phyloP scores from a whole-genome alignment of 208 protist genomes.

The Jaenimonas drosophilae region DNA sequence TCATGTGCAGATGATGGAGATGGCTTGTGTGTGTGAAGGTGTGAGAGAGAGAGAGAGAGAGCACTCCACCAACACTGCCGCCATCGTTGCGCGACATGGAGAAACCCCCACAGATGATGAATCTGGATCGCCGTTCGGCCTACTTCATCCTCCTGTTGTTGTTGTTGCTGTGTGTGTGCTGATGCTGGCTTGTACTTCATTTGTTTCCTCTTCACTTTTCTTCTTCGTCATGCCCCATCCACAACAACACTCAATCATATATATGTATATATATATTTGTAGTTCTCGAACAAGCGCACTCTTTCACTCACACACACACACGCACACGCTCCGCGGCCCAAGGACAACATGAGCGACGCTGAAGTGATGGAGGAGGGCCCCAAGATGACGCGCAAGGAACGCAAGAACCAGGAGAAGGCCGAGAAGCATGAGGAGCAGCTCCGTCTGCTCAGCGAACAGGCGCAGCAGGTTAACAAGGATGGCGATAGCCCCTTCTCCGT shows the following conservation, averaged over 20 bases:
- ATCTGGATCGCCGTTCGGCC: too few relatives aligned
- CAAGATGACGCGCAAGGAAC: constrained; percentile 51
- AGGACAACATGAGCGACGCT: neutral
- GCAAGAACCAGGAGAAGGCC: constrained; percentile 48
- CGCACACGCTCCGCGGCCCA: too few relatives aligned
- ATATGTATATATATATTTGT: constrained; percentile 4
- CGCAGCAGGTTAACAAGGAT: constrained; percentile 50
- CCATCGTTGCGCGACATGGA: too few relatives aligned
- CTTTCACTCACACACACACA: constrained; percentile 1
- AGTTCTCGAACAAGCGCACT: too few relatives aligned
- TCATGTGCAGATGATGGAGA: constrained; percentile 1
- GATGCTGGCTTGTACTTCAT: too few relatives aligned
- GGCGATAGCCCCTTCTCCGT: constrained; percentile 79
- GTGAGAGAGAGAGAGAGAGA: neutral
- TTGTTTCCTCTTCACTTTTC: too few relatives aligned
- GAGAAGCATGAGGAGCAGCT: constrained; percentile 52
- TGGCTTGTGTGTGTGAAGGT: neutral
- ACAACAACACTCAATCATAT: neutral
- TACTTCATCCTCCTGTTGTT: too few relatives aligned
- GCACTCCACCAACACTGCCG: too few relatives aligned
- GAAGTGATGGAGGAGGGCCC: neutral
- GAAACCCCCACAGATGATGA: too few relatives aligned
- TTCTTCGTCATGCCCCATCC: too few relatives aligned
- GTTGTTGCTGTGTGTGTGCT: too few relatives aligned
- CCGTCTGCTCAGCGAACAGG: constrained; percentile 29